Evolutionary conservation across 176 grass and related monocot genomes (phyloP), one percentile per base, ranked within the genome.

Genomic region (Eremochloa ophiuroides): DNA sequence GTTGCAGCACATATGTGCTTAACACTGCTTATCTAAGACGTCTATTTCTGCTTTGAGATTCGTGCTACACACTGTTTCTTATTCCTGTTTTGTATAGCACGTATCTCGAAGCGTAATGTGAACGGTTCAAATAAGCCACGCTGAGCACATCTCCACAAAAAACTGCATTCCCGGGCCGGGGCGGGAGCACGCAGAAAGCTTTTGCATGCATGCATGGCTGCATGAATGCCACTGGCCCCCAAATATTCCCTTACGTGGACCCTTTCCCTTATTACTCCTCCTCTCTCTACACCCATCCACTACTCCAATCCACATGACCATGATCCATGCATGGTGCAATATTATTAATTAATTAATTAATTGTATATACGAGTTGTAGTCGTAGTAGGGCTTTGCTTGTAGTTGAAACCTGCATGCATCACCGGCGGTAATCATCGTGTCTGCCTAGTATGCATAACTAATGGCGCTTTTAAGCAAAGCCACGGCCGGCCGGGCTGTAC

Each of bases 241-340:
- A 90, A 90, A 90, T 90, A 90, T 86, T 90, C 88, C 88, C 23
- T 16, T 43, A 73, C 69, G 27, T 42, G 20, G n/a, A 28, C 59
- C 59, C 59, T 30, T 29, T 13, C 47, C 44, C 26, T 62, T 15
- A 22, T 34, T 1, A 35, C 34, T 14, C 70, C 34, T 53, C 22
- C 18, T 25, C 4, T 41, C 7, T 39, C 37, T 13, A 38, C 58
- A 34, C 44, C 18, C 27, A 78, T 25, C 15, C 25, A 48, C 18
- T 17, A 0, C 4, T 55, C 7, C 41, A 13, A 43, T 43, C 9
- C 10, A 42, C n/a, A n/a, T 43, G 41, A 43, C 42, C 48, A 53
- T 53, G 48, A 22, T 7, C 25, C 42, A 72, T 72, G 6, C 76
- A 48, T 63, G 25, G n/a, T n/a, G n/a, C n/a, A n/a, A n/a, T n/a